phyloP scores from a whole-genome alignment of 2,329 filamentous ascomycete genomes.

The Aspergillus caelatus region DNA sequence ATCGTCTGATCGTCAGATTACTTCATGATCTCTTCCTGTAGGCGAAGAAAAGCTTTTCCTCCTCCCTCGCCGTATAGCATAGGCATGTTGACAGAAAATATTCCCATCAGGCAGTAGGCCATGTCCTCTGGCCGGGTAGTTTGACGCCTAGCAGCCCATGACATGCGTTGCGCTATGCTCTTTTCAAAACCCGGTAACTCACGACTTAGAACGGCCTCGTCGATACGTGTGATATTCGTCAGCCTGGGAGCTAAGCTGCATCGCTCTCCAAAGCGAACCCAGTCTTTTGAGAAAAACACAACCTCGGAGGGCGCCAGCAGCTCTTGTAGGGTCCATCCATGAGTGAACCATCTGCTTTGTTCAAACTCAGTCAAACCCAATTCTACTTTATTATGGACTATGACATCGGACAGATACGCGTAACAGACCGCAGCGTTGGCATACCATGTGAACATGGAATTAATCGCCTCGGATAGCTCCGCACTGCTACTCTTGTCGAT shows the following conservation, averaged over 20 bases:
- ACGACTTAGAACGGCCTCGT: background rate
- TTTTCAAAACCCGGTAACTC: too few species aligned
- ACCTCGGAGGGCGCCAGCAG: background rate
- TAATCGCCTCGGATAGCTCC: background rate
- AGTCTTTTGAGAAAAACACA: background rate
- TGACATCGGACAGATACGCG: background rate
- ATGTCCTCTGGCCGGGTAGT: background rate
- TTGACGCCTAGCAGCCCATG: background rate
- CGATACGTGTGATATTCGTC: background rate
- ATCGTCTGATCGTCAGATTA: background rate
- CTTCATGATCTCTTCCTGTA: background rate
- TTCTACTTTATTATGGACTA: background rate
- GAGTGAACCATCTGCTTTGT: background rate
- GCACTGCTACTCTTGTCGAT: background rate
- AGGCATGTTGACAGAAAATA: background rate
- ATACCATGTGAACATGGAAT: background rate
- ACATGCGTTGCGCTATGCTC: background rate
- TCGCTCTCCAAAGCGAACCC: background rate
- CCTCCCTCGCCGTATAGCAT: background rate
- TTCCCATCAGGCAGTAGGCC: background rate
- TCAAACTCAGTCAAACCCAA: background rate
- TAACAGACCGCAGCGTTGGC: rapidly evolving
- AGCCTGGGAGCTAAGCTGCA: background rate
- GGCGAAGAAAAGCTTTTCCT: background rate
- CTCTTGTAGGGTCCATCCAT: background rate